Evolutionary conservation across 108 stramenopile genomes (phyloP).

Genomic region (Cyclotella kingstonii): DNA sequence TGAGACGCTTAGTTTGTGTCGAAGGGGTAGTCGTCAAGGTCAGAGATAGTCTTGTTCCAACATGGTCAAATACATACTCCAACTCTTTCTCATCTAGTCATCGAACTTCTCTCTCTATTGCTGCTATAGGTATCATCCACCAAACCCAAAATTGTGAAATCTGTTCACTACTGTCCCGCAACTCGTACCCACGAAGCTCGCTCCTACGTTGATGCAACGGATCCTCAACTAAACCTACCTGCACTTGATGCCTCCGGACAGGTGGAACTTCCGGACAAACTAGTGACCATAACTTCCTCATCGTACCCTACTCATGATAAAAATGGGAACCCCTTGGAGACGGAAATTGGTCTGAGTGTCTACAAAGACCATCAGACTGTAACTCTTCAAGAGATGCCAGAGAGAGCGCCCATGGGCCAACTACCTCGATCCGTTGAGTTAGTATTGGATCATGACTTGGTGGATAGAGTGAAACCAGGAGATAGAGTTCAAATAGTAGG

Average conservation of each 20-base stretch:
- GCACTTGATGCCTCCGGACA: conserved; percentile 70
- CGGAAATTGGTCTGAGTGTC: conserved; percentile 91
- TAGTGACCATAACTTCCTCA: conserved; percentile 75
- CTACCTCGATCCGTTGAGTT: conserved; percentile 94
- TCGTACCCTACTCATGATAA: conserved; percentile 91
- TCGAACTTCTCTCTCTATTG: neutral
- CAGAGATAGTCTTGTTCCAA: neutral
- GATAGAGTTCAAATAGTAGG: conserved; percentile 93
- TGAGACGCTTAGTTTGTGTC: conserved; percentile 90
- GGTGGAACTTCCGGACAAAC: conserved; percentile 64
- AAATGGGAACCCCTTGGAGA: conserved; percentile 91
- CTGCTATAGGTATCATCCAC: conserved; percentile 75
- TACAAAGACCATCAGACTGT: conserved; percentile 98
- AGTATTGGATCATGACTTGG: conserved; percentile 90
- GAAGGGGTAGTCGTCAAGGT: conserved; percentile 97
- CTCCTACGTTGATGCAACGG: conserved; percentile 94
- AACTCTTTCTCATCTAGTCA: neutral
- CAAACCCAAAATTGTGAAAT: conserved; percentile 95
- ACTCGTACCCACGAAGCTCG: conserved; percentile 77
- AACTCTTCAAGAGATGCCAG: conserved; percentile 95
- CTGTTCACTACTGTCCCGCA: conserved; percentile 95
- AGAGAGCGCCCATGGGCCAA: conserved; percentile 98
- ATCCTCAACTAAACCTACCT: conserved; percentile 88
- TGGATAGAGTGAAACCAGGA: conserved; percentile 96
- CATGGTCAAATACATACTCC: neutral